Conservation (phyloP, 371 early-diverging fungal species). For the Funneliformis caledonium region DNA sequence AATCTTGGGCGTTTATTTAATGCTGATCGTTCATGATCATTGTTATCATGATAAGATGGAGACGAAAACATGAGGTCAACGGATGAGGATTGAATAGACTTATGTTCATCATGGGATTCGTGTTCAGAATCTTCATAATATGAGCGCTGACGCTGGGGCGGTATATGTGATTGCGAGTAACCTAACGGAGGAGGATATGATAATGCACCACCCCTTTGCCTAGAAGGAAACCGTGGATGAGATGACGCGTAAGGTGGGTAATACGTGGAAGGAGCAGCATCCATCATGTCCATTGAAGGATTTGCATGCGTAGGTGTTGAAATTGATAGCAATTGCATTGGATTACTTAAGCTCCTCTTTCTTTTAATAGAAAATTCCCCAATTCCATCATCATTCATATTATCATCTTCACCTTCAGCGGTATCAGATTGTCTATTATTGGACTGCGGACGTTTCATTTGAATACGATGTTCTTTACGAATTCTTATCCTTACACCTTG, state of each 20-base stretch:
- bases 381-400: neutral
- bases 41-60: neutral
- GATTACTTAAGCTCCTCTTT: neutral
- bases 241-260: neutral
- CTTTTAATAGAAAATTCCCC: neutral
- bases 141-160: neutral
- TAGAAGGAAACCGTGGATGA: neutral
- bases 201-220: neutral
- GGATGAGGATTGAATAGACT: neutral
- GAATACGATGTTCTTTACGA: constrained; percentile 59
- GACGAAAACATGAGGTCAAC: neutral
- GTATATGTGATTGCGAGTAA: neutral
- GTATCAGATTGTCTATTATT: neutral
- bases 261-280: neutral
- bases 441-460: constrained; percentile 32
- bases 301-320: neutral
- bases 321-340: neutral
- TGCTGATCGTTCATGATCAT: neutral
- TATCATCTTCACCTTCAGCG: constrained; percentile 7
- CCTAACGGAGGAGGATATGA: neutral
- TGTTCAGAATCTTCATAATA: neutral
- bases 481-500: constrained; percentile 95
- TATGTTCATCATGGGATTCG: neutral
- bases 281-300: neutral
- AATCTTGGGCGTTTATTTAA: constrained; percentile 5